A percentile compares a stretch with the other conserved stretches of the same genome.
Evolutionary conservation across 2,329 filamentous ascomycete genomes (phyloP).

Genomic region (Aspergillus chevalieri): DNA sequence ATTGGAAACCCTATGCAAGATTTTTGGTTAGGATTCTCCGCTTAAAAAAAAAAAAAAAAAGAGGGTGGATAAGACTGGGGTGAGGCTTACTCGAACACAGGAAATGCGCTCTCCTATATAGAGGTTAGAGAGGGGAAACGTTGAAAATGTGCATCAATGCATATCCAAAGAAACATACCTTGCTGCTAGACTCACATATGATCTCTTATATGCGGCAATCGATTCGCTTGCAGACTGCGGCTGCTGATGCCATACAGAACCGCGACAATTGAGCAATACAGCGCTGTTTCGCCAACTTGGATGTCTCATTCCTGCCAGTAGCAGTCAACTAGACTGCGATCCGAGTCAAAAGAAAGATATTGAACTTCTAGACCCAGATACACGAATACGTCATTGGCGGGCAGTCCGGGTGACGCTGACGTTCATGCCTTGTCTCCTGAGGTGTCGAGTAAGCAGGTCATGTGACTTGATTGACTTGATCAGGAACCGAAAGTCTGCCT

Average conservation of each 20-base stretch:
- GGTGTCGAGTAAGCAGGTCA: too few relatives aligned
- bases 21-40: neutral
- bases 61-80: neutral
- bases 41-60: neutral
- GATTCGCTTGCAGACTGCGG: neutral
- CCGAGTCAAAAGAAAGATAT: too few relatives aligned
- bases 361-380: too few relatives aligned
- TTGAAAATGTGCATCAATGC: neutral
- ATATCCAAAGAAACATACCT: slow-evolving; percentile 12
- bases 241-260: slow-evolving; percentile 1
- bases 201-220: slow-evolving; percentile 1
- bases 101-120: slow-evolving; percentile 7
- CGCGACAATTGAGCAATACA: slow-evolving; percentile 2
- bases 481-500: neutral
- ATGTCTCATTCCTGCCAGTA: neutral
- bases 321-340: neutral
- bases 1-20: neutral
- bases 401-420: too few relatives aligned
- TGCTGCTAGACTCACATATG: slow-evolving; percentile 5
- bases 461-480: too few relatives aligned
- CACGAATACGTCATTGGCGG: too few relatives aligned
- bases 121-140: slow-evolving; percentile 5
- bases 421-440: too few relatives aligned
- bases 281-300: slow-evolving; percentile 9
- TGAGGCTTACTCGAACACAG: slow-evolving; percentile 6